phyloP scores from a whole-genome alignment of 2,329 filamentous ascomycete species.

The Pleoardoris graminearum region DNA sequence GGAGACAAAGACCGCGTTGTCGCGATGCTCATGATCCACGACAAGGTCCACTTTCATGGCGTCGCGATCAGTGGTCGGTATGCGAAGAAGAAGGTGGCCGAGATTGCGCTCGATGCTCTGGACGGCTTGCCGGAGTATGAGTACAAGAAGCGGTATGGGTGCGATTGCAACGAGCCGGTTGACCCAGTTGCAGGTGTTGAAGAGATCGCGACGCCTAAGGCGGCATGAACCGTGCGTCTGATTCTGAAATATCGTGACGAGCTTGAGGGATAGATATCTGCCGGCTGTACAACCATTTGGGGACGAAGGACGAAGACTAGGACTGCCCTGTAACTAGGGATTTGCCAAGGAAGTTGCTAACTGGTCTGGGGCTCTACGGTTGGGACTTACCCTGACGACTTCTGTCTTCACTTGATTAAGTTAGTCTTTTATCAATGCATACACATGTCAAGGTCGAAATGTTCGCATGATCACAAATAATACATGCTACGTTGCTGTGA shows the following conservation, averaged over 20 bases:
- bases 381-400: too few relatives aligned
- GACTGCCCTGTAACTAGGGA: too few relatives aligned
- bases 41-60: constrained; percentile 64
- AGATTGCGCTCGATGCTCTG: constrained; percentile 58
- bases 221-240: neutral
- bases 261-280: neutral
- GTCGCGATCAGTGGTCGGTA: constrained; percentile 68
- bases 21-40: constrained; percentile 77
- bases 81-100: constrained; percentile 70
- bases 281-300: too few relatives aligned
- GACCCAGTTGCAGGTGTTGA: neutral
- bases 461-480: too few relatives aligned
- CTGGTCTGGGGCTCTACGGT: too few relatives aligned
- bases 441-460: too few relatives aligned
- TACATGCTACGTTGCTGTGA: too few relatives aligned
- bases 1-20: constrained; percentile 56
- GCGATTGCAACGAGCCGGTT: constrained; percentile 58
- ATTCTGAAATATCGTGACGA: neutral
- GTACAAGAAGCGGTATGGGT: constrained; percentile 65
- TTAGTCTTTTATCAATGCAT: too few relatives aligned
- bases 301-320: too few relatives aligned
- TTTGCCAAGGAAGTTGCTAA: too few relatives aligned
- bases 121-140: constrained; percentile 57
- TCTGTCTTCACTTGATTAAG: too few relatives aligned
- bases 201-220: neutral